Evolutionary conservation across 192 early-diverging fungal species (phyloP), one percentile per base, ranked within the genome.

Genomic region (Rhizophagus prolifer): DNA sequence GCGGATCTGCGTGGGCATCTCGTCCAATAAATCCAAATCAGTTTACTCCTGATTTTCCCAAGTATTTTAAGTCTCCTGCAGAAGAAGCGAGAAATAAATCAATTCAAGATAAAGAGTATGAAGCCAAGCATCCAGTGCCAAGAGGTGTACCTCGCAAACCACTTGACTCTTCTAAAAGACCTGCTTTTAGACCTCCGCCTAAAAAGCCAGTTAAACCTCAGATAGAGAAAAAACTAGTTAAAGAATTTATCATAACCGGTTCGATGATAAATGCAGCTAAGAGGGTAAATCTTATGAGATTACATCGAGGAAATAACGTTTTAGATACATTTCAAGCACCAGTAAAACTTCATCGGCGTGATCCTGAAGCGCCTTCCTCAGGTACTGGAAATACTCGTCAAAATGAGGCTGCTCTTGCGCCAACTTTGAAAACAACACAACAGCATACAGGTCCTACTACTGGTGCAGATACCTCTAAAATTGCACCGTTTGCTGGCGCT

Each of bases 401-500:
- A 36, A 31, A 36, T 70, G 58, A 78, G 70, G 19, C 1, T 26
- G n/a, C n/a, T n/a, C 12, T 13, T 47, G 31, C 60, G 60, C 10
- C 62, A 67, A 28, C 46, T 4, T 60, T 79, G 76, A 54, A 54
- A 54, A 21, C 19, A 0, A 54, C 16, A 54, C 19, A 21, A 21
- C 50, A 54, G 7, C 75, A 79, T 79, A 76, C 81, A 82, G 72
- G 79, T 78, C 26, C 80, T 75, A 75, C 85, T 74, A 81, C 89
- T 61, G 85, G 85, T 47, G 83, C 86, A 36, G 87, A 88, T 76
- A 92, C 90, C 6, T 85, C 88, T 14, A 68, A 90, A 26, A 93
- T 93, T 76, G 92, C 93, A 9, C 92, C 92, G 2, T 84, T 86
- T 66, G 92, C 92, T 26, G 90, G 91, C 2, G 93, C 92, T 50